These are phyloP conservation scores for Pisolithus sp. DNA, from an alignment of 768 basidiomycete genomes.

Conservation along the genomic window DNA sequence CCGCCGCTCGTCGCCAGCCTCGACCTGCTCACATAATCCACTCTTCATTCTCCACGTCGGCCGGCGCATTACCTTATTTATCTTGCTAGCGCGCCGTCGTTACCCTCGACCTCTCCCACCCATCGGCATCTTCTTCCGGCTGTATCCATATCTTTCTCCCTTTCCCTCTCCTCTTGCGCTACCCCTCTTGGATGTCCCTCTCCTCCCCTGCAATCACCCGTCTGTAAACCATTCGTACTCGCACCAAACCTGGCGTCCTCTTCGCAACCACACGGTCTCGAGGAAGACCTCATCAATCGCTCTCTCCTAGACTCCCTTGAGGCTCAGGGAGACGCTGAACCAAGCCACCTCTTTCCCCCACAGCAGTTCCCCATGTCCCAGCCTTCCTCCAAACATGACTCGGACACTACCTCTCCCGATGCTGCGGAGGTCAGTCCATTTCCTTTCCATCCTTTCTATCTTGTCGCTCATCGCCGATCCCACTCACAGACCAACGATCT, in stretches of 20 bases:
- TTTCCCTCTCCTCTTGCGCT: conserved; percentile 24
- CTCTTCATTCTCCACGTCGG: conserved; percentile 12
- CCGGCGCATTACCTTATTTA: conserved; percentile 14
- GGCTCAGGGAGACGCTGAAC: conserved; percentile 79
- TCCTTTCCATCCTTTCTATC: conserved; percentile 47
- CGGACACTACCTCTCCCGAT: conserved; percentile 44
- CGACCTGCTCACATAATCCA: conserved; percentile 15
- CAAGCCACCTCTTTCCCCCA: conserved; percentile 28
- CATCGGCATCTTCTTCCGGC: conserved; percentile 26
- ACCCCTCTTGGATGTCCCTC: conserved; percentile 36
- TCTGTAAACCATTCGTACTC: conserved; percentile 30
- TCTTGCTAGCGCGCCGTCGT: conserved; percentile 19
- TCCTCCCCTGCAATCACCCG: conserved; percentile 21
- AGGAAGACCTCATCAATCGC: conserved; percentile 81
- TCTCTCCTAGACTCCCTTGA: conserved; percentile 78
- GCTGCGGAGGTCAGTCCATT: conserved; percentile 43
- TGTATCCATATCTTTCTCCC: conserved; percentile 40
- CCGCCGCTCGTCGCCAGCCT: conserved; percentile 34
- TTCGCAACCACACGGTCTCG: conserved; percentile 31
- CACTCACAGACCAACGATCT: conserved; percentile 29
- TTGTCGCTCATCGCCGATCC: conserved; percentile 36
- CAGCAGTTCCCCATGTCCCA: conserved; percentile 40
- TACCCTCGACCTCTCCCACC: conserved; percentile 22
- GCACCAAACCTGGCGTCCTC: conserved; percentile 43
- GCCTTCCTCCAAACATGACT: conserved; percentile 48